Evolutionary conservation across 768 basidiomycete species (phyloP), one percentile per base, ranked within the genome.

Genomic region (Podaxis carcinomalis): DNA sequence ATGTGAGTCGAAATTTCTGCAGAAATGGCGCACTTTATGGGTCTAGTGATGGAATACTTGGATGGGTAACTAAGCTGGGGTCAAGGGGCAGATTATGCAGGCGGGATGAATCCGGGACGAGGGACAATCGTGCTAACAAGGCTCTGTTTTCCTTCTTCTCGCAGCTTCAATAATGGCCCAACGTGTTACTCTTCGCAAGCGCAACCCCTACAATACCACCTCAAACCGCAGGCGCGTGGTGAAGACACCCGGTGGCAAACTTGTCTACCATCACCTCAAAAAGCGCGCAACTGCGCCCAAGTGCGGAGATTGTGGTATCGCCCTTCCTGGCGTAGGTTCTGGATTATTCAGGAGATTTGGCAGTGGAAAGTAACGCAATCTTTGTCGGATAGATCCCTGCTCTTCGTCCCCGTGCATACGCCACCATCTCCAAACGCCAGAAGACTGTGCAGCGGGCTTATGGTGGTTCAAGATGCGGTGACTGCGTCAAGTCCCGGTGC

Each of bases 161-260:
- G 32, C 62, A 72, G 74, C 57, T 68, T 62, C 64, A 69, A 58
- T 73, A 69, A 98, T 98, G 96, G 94, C 93, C 78, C 96, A 98
- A 87, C 94, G 97, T 74, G 95, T 99, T 71, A 97, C 95, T 70
- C 93, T 99, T 81, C 91, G 97, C 82, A 99, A 97, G 80, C 93
- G 97, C 75, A 89, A 89, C 68, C 87, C 94, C 21, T 97, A 99
- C 85, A 98, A 97, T 88, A 98, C 97, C 78, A 88, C 88, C 70
- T 98, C 96, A 62, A 95, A 90, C 85, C 87, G 93, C 73, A 85
- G 95, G 74, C 89, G 95, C 68, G 85, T 98, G 66, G 87, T 98
- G 63, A 98, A 98, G 85, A 98, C 97, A 39, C 97, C 97, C 57
- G 97, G 96, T 78, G 97, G 97, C 67, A 93, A 91, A 79, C 90